Conservation (phyloP, 1,284 basidiomycete genomes). For the Sanguinoderma infundibulare region DNA sequence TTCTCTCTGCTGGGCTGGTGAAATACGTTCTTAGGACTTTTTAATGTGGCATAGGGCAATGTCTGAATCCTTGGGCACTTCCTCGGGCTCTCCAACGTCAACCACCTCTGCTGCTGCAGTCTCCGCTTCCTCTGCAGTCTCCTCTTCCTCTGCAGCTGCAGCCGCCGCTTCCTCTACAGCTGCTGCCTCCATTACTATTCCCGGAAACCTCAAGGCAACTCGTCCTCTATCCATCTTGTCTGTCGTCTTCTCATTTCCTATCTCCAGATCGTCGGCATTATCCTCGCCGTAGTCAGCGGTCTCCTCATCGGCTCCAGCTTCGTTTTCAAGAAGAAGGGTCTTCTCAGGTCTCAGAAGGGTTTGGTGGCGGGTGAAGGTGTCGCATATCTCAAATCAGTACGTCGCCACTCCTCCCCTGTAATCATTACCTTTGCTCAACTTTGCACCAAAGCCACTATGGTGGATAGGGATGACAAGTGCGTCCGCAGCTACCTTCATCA, state of each 20-base stretch:
- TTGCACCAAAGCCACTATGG: constrained; percentile 72
- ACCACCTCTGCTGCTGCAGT: constrained; percentile 41
- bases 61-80: constrained; percentile 32
- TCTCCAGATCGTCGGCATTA: constrained; percentile 70
- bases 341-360: constrained; percentile 72
- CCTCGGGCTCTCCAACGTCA: constrained; percentile 37
- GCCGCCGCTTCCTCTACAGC: constrained; percentile 37
- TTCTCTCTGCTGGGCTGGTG: constrained; percentile 14
- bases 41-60: constrained; percentile 35
- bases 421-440: not conserved
- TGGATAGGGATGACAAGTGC: constrained; percentile 84
- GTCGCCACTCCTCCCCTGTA: constrained; percentile 33
- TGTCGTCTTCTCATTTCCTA: constrained; percentile 18
- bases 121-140: constrained; percentile 36
- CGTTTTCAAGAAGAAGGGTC: constrained; percentile 96
- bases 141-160: constrained; percentile 43
- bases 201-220: constrained; percentile 44
- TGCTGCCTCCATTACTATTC: constrained; percentile 42
- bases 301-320: constrained; percentile 93
- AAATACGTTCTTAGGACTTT: constrained; percentile 19
- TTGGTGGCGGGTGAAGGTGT: constrained; percentile 89
- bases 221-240: constrained; percentile 3
- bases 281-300: constrained; percentile 85
- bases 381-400: constrained; percentile 89
- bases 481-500: constrained; percentile 31